A percentile compares a stretch with the other conserved stretches of the same genome.
Conservation (phyloP, 768 basidiomycete species). For the Lactarius sp. region DNA sequence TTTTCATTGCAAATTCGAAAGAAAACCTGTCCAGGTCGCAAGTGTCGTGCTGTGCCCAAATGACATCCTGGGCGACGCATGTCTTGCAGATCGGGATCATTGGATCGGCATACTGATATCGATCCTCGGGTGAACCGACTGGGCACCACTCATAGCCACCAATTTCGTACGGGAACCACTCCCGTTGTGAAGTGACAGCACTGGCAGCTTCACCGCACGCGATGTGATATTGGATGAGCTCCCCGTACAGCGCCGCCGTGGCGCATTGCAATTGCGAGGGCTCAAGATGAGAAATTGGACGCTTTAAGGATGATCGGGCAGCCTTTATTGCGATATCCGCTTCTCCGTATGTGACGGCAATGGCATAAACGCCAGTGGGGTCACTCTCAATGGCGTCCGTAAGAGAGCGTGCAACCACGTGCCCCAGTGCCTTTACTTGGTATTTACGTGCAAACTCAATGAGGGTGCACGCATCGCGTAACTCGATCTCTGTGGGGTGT, state of each 20-base stretch:
- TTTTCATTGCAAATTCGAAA: too few species aligned
- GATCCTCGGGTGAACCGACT: too few species aligned
- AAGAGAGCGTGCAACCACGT: neutral
- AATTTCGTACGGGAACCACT: too few species aligned
- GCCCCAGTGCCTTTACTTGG: constrained; percentile 3
- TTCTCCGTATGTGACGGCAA: constrained; percentile 3
- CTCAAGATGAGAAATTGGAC: neutral
- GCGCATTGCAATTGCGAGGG: neutral
- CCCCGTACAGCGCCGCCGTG: neutral
- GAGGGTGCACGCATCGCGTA: constrained; percentile 3
- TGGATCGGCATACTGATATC: too few species aligned
- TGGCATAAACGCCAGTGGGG: constrained; percentile 17
- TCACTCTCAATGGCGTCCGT: constrained; percentile 1
- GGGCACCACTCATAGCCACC: too few species aligned
- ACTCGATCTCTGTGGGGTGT: neutral
- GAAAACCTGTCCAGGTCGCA: too few species aligned
- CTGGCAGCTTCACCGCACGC: constrained; percentile 5
- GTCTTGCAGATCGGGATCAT: too few species aligned
- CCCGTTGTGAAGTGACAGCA: neutral
- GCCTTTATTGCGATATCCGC: neutral
- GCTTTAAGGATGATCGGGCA: neutral
- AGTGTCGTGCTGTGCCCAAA: too few species aligned
- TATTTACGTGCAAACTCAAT: constrained; percentile 20
- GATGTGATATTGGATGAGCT: neutral
- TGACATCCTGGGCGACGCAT: too few species aligned